Conservation (phyloP, 768 basidiomycete species). For the Calocybe indica region DNA sequence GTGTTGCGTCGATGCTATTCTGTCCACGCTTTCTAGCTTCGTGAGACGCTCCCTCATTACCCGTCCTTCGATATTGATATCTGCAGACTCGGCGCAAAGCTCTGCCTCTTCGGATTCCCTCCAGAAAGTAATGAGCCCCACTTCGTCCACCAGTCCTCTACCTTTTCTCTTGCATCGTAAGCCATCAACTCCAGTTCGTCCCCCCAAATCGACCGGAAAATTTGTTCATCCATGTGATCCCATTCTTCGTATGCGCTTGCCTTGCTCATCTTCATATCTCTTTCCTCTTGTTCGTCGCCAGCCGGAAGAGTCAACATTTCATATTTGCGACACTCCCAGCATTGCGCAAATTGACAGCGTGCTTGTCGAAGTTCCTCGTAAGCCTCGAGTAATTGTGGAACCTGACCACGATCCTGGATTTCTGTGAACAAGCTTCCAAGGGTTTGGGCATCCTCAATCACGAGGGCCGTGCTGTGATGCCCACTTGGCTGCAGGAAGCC, state of each 20-base stretch:
- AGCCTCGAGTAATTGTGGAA: constrained; percentile 44
- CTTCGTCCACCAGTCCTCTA: constrained; percentile 61
- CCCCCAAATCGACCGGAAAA: constrained; percentile 45
- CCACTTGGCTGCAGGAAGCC: constrained; percentile 39
- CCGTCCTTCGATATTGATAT: constrained; percentile 15
- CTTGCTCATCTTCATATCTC: constrained; percentile 36
- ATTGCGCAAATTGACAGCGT: constrained; percentile 40
- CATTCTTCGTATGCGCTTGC: constrained; percentile 25
- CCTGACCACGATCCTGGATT: constrained; percentile 38
- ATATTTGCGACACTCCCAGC: constrained; percentile 41
- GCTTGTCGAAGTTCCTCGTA: constrained; percentile 54
- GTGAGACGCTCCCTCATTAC: background rate
- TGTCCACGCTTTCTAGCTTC: background rate
- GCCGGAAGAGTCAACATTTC: constrained; percentile 35
- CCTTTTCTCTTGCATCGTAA: constrained; percentile 49
- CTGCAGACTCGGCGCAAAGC: constrained; percentile 12
- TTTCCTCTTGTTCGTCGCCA: constrained; percentile 36
- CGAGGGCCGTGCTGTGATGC: constrained; percentile 43
- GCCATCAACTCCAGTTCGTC: constrained; percentile 42
- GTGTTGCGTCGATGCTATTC: no score
- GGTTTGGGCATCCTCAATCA: constrained; percentile 58
- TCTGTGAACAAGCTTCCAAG: constrained; percentile 55
- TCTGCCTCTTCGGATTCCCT: constrained; percentile 10
- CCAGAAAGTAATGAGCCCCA: constrained; percentile 29
- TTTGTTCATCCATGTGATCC: constrained; percentile 40